Percentiles rank a stretch among this genome's conserved stretches.
Conservation (phyloP, 345 rosid species). For the Gossypium stocksii region DNA sequence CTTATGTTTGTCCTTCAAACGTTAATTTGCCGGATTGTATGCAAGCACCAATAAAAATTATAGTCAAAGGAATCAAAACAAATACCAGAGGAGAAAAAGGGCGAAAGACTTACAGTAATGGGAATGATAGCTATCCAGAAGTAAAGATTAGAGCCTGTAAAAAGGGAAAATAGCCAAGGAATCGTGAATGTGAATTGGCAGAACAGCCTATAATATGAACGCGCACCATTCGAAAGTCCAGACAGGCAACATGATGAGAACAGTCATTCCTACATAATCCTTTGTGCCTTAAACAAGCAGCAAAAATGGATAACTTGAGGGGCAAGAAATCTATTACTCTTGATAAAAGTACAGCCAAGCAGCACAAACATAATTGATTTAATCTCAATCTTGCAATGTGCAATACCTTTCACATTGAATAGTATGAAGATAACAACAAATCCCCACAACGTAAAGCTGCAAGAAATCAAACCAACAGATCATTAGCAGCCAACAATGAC, state of each 20-base stretch:
- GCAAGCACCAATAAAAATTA: neutral
- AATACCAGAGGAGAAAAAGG: neutral
- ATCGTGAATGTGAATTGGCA: conserved; percentile 1
- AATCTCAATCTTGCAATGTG: neutral
- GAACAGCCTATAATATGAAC: neutral
- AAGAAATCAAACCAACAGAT: conserved; percentile 24
- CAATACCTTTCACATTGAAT: conserved; percentile 76
- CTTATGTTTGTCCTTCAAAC: neutral
- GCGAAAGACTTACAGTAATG: conserved; percentile 50
- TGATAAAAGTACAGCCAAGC: neutral
- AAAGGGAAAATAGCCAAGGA: conserved; percentile 11
- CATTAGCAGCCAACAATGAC: conserved; percentile 14
- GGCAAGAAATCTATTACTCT: neutral
- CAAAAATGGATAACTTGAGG: neutral
- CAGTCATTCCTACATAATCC: neutral
- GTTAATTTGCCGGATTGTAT: neutral
- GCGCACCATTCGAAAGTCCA: neutral
- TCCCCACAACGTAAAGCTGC: conserved; percentile 92
- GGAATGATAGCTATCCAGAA: conserved; percentile 97
- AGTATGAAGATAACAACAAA: conserved; percentile 95
- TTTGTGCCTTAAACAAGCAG: neutral
- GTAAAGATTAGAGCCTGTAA: conserved; percentile 88
- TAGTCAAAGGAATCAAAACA: neutral
- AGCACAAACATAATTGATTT: conserved; percentile 5
- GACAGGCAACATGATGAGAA: conserved; percentile 1